phyloP scores from a whole-genome alignment of 164 flowering plant species.

The Vitis labrusca region DNA sequence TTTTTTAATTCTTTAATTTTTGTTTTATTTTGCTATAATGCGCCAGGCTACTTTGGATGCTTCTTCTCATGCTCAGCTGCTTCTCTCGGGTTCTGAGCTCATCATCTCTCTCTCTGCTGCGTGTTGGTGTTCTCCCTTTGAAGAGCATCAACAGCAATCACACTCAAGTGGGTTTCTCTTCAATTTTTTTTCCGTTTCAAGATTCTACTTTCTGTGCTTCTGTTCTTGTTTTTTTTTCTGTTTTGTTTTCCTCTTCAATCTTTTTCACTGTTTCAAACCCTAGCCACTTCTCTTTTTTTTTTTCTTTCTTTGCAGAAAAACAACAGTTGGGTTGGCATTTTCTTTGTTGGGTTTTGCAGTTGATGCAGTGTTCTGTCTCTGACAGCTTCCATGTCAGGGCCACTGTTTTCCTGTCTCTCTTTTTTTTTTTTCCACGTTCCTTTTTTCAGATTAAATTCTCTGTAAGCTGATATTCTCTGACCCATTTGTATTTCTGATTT shows the following conservation, averaged over 20 bases:
- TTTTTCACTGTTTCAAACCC: too few relatives aligned
- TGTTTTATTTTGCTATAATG: background rate
- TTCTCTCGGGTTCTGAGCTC: slow-evolving; percentile 13
- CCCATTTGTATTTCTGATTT: background rate
- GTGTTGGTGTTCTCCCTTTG: background rate
- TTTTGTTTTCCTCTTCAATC: too few relatives aligned
- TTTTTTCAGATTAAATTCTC: background rate
- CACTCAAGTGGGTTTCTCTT: background rate
- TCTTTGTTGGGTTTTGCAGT: background rate
- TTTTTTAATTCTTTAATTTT: too few relatives aligned
- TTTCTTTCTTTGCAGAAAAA: background rate
- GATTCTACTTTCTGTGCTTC: background rate
- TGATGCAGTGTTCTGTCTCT: slow-evolving; percentile 11
- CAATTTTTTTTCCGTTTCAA: background rate
- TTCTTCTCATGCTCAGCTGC: background rate
- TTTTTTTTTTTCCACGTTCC: background rate
- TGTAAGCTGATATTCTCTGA: background rate
- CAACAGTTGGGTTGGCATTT: too few relatives aligned
- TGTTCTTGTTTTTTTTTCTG: background rate
- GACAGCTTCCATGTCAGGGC: slow-evolving; percentile 21
- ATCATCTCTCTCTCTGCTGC: background rate
- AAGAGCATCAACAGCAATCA: background rate
- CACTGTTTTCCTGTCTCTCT: slow-evolving; percentile 7
- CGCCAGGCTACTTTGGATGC: slow-evolving; percentile 12
- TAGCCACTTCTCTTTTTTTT: background rate